phyloP scores from a whole-genome alignment of 306 rosid species.

The Rosa multiflora region DNA sequence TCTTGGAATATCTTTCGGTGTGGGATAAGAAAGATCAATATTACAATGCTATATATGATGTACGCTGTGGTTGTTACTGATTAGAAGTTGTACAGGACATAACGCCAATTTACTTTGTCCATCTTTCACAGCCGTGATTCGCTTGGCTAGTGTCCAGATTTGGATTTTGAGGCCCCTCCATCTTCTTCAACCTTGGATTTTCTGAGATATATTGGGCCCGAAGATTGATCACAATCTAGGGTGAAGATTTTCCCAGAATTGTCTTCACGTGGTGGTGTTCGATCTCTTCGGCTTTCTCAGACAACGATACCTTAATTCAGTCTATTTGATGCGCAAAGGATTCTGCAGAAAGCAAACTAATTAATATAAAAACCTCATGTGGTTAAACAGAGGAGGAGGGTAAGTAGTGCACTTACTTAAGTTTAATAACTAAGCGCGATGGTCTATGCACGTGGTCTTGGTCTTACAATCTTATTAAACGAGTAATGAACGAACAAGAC shows the following conservation, averaged over 20 bases:
- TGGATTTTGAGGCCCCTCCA: neutral
- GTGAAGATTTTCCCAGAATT: neutral
- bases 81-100: neutral
- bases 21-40: neutral
- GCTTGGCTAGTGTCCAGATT: neutral
- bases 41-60: neutral
- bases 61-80: neutral
- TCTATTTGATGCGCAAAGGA: neutral
- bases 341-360: neutral
- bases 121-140: neutral
- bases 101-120: neutral
- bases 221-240: neutral
- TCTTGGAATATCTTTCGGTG: neutral
- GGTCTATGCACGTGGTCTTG: neutral
- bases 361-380: neutral
- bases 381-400: neutral
- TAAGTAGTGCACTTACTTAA: neutral
- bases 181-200: slow-evolving; percentile 5
- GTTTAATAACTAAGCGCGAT: neutral
- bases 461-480: neutral
- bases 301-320: neutral
- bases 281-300: neutral
- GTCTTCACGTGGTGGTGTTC: neutral
- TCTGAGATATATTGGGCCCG: neutral
- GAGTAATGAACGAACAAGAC: neutral